Evolutionary conservation across 805 yeast genomes (phyloP).

Genomic region (Sugiyamaella americana): DNA sequence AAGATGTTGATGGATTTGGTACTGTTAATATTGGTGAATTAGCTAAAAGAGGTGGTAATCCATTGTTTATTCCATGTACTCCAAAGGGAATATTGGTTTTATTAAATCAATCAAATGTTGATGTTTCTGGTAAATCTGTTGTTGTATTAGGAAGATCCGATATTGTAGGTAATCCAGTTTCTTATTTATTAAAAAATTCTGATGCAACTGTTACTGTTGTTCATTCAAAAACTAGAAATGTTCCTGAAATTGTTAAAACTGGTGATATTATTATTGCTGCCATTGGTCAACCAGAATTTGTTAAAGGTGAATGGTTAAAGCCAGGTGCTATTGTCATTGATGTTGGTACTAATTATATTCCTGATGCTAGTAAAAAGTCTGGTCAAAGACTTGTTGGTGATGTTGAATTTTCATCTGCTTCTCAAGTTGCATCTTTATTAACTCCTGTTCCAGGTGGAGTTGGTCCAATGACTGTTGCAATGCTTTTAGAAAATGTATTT

Average conservation of each 20-base stretch:
- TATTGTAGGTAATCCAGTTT: constrained; percentile 92
- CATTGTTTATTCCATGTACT: constrained; percentile 86
- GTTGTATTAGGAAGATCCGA: constrained; percentile 96
- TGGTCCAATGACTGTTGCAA: constrained; percentile 98
- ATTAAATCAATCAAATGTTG: constrained; percentile 59
- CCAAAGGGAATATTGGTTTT: constrained; percentile 88
- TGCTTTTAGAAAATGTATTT: constrained; percentile 81
- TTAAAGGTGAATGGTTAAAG: constrained; percentile 84
- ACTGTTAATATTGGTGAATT: constrained; percentile 85
- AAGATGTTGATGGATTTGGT: constrained; percentile 95
- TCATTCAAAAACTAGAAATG: constrained; percentile 66
- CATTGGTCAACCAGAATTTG: constrained; percentile 76
- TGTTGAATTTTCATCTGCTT: constrained; percentile 71
- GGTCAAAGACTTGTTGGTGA: constrained; percentile 89
- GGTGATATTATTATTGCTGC: constrained; percentile 96
- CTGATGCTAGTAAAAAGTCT: constrained; percentile 64
- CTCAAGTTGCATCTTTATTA: constrained; percentile 55
- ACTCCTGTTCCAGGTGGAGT: constrained; percentile 99
- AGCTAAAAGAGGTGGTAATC: constrained; percentile 54
- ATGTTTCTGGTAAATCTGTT: constrained; percentile 68
- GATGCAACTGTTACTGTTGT: constrained; percentile 84
- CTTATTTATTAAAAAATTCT: constrained; percentile 69
- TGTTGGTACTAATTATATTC: constrained; percentile 88
- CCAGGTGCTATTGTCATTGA: constrained; percentile 84
- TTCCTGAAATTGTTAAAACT: constrained; percentile 49